These are phyloP conservation scores for Jacaranda mimosifolia DNA, from an alignment of 257 asterid genomes.

Conservation along the genomic window DNA sequence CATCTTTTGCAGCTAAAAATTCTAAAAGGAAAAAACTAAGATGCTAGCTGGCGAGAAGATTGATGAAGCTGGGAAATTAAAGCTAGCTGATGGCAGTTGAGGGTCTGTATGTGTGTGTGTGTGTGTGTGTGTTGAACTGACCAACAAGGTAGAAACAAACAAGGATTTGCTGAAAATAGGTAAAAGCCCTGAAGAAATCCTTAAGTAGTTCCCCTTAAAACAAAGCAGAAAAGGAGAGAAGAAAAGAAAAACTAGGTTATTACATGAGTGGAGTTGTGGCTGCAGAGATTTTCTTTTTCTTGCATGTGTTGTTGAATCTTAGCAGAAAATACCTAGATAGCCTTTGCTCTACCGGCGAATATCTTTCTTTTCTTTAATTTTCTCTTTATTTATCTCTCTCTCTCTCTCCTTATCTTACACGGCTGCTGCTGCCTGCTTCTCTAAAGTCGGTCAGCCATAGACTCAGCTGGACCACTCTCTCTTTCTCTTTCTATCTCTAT, in stretches of 20 bases:
- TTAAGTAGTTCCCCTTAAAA: constrained; percentile 34
- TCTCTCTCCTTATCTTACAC: constrained; percentile 54
- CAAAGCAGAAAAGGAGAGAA: constrained; percentile 21
- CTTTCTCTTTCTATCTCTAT: constrained; percentile 41
- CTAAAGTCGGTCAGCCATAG: constrained; percentile 80
- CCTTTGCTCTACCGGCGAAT: constrained; percentile 46
- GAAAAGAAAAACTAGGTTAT: background rate
- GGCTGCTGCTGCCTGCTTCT: constrained; percentile 53
- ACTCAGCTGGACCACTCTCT: constrained; percentile 79
- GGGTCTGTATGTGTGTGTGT: constrained; percentile 5
- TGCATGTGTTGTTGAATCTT: constrained; percentile 55
- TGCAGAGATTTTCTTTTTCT: constrained; percentile 33
- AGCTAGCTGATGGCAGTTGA: constrained; percentile 21
- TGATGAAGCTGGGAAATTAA: background rate
- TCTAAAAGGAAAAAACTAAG: too few relatives aligned
- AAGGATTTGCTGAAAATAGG: constrained; percentile 54
- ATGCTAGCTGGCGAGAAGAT: background rate
- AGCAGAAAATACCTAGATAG: constrained; percentile 51
- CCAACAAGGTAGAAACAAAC: constrained; percentile 41
- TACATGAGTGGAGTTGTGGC: background rate
- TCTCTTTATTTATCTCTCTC: constrained; percentile 32
- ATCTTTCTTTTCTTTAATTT: constrained; percentile 30
- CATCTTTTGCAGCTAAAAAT: constrained; percentile 41
- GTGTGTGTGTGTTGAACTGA: constrained; percentile 22
- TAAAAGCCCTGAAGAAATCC: constrained; percentile 36